These are phyloP conservation scores for Cladorrhinum samala DNA, from an alignment of 495 filamentous ascomycete genomes.

Conservation along the genomic window DNA sequence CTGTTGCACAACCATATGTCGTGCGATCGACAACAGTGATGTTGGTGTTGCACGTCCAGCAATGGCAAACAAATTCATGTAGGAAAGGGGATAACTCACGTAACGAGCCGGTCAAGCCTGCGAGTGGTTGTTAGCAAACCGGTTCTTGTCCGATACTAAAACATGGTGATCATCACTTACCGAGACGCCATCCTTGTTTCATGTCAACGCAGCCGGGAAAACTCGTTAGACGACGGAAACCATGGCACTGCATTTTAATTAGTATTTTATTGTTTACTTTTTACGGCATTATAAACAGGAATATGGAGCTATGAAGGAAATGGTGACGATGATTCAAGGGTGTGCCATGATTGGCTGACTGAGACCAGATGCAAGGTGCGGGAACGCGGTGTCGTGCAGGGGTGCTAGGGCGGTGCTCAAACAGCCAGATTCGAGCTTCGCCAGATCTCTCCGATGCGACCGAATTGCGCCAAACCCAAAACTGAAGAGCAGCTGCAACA, in stretches of 20 bases:
- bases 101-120: constrained; percentile 88
- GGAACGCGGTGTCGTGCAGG: background rate
- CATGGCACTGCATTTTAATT: constrained; percentile 22
- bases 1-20: constrained; percentile 3
- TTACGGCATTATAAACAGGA: background rate
- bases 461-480: background rate
- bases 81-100: constrained; percentile 54
- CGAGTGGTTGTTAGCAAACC: constrained; percentile 18
- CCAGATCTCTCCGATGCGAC: constrained; percentile 7
- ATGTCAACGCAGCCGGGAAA: constrained; percentile 21
- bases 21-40: background rate
- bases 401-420: background rate
- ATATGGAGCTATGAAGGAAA: background rate
- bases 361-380: background rate
- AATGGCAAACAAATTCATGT: constrained; percentile 3
- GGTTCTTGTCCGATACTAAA: background rate
- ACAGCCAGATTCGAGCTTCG: background rate
- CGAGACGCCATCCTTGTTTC: constrained; percentile 49
- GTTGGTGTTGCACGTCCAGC: background rate
- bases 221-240: constrained; percentile 9
- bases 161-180: constrained; percentile 28
- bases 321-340: background rate
- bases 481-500: background rate
- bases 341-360: background rate
- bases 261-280: constrained; percentile 11